phyloP scores from a whole-genome alignment of 2,329 filamentous ascomycete species.

The Knoxdaviesia proteae region DNA sequence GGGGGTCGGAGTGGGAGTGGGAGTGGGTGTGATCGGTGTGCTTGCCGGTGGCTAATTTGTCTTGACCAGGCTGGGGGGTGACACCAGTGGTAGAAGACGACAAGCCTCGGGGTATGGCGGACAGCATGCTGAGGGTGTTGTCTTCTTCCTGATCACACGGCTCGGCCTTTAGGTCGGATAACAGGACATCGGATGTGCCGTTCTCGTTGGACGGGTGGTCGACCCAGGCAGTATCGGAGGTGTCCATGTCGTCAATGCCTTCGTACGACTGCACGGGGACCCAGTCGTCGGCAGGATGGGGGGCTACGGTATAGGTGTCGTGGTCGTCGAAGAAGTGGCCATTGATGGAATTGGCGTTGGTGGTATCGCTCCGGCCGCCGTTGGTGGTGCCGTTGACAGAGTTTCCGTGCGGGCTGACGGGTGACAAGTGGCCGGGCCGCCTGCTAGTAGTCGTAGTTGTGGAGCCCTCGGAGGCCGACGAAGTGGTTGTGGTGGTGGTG shows the following conservation, averaged over 20 bases:
- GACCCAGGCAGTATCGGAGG: slow-evolving; percentile 21
- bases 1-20: slow-evolving; percentile 30
- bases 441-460: slow-evolving; percentile 5
- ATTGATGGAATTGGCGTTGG: too few relatives aligned
- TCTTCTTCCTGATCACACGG: slow-evolving; percentile 19
- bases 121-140: slow-evolving; percentile 5
- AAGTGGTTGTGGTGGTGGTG: too few relatives aligned
- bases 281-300: not conserved
- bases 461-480: slow-evolving; percentile 8
- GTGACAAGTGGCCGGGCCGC: slow-evolving; percentile 25
- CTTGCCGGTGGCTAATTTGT: slow-evolving; percentile 19
- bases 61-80: not conserved
- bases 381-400: too few relatives aligned
- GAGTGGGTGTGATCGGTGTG: slow-evolving; percentile 30
- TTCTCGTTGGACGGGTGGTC: not conserved
- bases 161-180: slow-evolving; percentile 8
- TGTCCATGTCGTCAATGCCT: slow-evolving; percentile 18
- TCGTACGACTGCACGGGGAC: not conserved
- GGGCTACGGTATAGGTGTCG: not conserved
- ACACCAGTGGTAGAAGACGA: not conserved
- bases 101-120: not conserved
- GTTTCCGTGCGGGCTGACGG: slow-evolving; percentile 27
- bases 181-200: slow-evolving; percentile 20
- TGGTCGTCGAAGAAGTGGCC: slow-evolving; percentile 6
- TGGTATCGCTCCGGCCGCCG: too few relatives aligned